phyloP scores from a whole-genome alignment of 139 green algal species.

The Yamagishiella unicocca region DNA sequence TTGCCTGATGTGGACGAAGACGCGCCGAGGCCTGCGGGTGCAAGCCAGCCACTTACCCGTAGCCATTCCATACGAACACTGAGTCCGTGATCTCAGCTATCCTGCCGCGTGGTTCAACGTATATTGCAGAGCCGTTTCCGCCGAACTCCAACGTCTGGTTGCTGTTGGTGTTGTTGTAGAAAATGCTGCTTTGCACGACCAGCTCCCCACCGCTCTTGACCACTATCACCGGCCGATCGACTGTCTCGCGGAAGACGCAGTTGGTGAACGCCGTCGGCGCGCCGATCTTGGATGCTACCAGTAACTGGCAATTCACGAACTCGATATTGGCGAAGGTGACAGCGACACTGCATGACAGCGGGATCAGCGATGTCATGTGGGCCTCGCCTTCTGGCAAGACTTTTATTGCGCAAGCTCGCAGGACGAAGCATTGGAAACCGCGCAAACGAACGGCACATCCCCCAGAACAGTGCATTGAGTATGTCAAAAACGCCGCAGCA shows the following conservation, averaged over 20 bases:
- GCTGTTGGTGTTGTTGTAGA: background rate
- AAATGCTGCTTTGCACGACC: background rate
- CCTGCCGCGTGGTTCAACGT: background rate
- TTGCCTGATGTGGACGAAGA: too few species aligned
- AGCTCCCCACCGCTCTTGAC: background rate
- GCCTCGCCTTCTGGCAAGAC: too few species aligned
- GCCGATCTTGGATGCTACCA: background rate
- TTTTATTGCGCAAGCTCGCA: too few species aligned
- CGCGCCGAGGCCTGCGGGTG: too few species aligned
- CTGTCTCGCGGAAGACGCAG: constrained; percentile 21
- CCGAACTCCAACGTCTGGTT: background rate
- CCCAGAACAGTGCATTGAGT: too few species aligned
- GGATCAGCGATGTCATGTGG: too few species aligned
- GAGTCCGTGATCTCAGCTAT: background rate
- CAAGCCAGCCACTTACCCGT: background rate
- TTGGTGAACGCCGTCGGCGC: background rate
- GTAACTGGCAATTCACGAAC: background rate
- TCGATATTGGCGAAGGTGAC: constrained; percentile 18
- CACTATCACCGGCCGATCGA: background rate
- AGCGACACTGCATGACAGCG: background rate
- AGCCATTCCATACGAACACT: background rate
- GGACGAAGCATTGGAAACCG: too few species aligned
- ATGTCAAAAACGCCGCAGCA: too few species aligned
- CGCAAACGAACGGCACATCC: too few species aligned
- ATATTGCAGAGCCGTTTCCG: constrained; percentile 9